phyloP scores from a whole-genome alignment of 2,329 filamentous ascomycete species.

The Dactylellina haptotyla region DNA sequence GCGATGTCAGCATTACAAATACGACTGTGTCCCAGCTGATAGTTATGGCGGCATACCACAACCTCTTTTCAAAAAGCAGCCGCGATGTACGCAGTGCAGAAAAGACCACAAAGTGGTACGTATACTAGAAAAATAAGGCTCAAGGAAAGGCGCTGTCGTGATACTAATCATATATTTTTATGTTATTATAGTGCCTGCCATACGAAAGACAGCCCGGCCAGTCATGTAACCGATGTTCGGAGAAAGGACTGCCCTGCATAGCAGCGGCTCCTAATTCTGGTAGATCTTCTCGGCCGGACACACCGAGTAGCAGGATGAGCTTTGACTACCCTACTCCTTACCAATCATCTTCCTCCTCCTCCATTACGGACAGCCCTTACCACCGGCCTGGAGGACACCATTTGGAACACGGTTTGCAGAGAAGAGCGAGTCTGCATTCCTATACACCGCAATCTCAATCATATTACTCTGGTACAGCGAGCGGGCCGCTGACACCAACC shows the following conservation, averaged over 20 bases:
- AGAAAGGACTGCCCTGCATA: constrained; percentile 45
- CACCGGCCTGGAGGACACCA: constrained; percentile 25
- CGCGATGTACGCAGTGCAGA: constrained; percentile 49
- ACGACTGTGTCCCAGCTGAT: constrained; percentile 51
- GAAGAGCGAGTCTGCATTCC: constrained; percentile 43
- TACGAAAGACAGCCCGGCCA: constrained; percentile 49
- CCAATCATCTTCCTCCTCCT: constrained; percentile 24
- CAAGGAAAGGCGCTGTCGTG: not conserved
- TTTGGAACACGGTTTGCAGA: constrained; percentile 40
- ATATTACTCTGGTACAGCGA: constrained; percentile 7
- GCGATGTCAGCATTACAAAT: constrained; percentile 51
- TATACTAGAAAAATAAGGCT: not conserved
- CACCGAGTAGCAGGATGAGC: constrained; percentile 38
- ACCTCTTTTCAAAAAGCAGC: constrained; percentile 51
- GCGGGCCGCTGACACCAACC: constrained; percentile 30
- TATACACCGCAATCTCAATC: constrained; percentile 49
- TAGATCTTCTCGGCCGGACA: constrained; percentile 44
- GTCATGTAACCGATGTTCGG: constrained; percentile 47
- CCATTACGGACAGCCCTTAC: constrained; percentile 32
- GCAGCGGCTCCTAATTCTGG: constrained; percentile 48
- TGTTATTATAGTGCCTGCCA: constrained; percentile 30
- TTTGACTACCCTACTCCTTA: constrained; percentile 49
- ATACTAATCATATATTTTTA: not conserved
- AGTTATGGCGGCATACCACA: constrained; percentile 52
- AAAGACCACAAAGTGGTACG: constrained; percentile 54